Evolutionary conservation across 2,329 filamentous ascomycete species (phyloP), one percentile per base, ranked within the genome.

Genomic region (Nemania abortiva): DNA sequence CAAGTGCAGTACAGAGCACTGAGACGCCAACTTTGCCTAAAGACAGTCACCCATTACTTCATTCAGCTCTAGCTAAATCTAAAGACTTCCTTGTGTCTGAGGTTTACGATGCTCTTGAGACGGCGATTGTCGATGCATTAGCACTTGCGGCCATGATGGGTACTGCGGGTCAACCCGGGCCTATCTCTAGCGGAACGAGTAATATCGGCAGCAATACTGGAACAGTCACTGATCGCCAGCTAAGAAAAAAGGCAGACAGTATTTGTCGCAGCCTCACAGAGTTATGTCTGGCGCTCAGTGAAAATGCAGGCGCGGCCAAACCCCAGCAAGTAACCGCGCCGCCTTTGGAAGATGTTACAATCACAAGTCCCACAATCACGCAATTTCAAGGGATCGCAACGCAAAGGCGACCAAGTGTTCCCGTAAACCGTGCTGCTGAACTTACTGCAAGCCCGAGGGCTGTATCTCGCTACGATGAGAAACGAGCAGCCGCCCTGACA

Each of bases 231-330:
- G 95, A 99, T 78, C 89, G 96, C 59, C 93, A 97, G 78, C 85
- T 97, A 18, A 90, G 94, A 57, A 90, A 95, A 70, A 98, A 97
- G 80, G 93, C 94, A 31, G 95, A 99, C 78, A 94, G 92, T 77
- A 90, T 99, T 78, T 98, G 96, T 79, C 91, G 95, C 63, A 96
- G 92, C 76, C 83, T 99, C 72, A 98, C 95, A 0, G 96, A 99
- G 80, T 85, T 99, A 6, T 97, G 94, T 77, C 88, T 99, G 65
- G 92, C 94, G 0, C 83, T 99, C 63, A 90, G 90, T 34, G 92
- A 93, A 71, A 88, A 89, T 49, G 78, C 78, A 3, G 76, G 78
- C 1, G 81, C 81, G 60, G 70, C 73, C 20, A 84, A 83, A 70
- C 74, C 77, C 34, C 70, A 71, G 31, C 80, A 80, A 60, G 66